A percentile compares a stretch with the other conserved stretches of the same genome.
These are phyloP conservation scores for Clarireedia homoeocarpa DNA, from an alignment of 2,329 filamentous ascomycete species.

Conservation along the genomic window DNA sequence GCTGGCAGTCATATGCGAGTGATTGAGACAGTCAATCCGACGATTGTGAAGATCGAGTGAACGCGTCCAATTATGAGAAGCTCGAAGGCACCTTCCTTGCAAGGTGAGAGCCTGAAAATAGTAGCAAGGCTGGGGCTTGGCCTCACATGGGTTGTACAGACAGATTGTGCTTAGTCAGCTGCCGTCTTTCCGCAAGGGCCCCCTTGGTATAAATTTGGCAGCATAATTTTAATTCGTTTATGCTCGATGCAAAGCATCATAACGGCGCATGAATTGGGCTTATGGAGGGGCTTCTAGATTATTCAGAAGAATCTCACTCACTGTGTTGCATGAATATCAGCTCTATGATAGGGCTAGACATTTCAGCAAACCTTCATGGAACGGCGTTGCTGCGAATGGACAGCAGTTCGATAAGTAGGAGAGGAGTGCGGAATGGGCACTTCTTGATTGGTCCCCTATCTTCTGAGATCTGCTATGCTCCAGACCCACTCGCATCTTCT, in stretches of 20 bases:
- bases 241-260: neutral
- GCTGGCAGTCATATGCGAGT: neutral
- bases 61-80: no score
- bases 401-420: no score
- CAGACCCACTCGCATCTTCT: no score
- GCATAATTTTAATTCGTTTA: neutral
- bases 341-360: neutral
- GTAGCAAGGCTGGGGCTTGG: constrained; percentile 4
- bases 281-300: neutral
- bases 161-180: neutral
- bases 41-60: neutral
- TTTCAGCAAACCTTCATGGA: neutral
- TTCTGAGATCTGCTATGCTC: no score
- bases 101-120: neutral
- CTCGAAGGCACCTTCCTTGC: no score
- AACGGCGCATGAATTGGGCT: neutral
- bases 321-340: neutral
- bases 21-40: neutral
- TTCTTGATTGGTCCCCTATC: no score
- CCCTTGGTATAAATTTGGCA: neutral
- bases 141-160: neutral
- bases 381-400: neutral
- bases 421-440: no score
- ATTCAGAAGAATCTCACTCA: neutral
- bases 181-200: neutral